Evolutionary conservation across 805 yeast genomes (phyloP), one percentile per base, ranked within the genome.

Genomic region (Metschnikowia hibisci): DNA sequence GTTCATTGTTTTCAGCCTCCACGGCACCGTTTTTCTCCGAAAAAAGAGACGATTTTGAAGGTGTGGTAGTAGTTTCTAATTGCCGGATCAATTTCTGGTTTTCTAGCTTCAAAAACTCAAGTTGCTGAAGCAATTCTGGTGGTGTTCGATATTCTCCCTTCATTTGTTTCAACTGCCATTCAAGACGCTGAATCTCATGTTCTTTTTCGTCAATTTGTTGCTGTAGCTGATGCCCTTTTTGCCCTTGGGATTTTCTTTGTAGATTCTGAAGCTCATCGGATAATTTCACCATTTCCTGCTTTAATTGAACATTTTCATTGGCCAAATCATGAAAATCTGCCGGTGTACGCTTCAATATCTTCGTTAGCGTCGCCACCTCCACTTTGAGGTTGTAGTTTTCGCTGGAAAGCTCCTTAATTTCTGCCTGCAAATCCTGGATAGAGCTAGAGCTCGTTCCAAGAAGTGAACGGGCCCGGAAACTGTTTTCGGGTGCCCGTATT

Each of bases 381-480:
- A 73, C 61, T 48, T 71, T 73, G 48, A 73, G 57, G 41, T 68
- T 69, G 50, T 67, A 69, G 46, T 73, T 73, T 30, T 73, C 78
- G 9, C 66, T 60, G 43, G 66, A 60, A 26, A 73, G 59, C 44
- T 58, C 56, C 32, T 57, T 60, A 58, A 47, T 44, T 28, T 55
- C 53, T 3, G 51, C 52, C 41, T 56, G 62, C 29, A 52, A 53
- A 23, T 49, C 57, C 39, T 56, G 60, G 30, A 59, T 57, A 13
- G 62, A 55, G 28, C 48, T 55, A 32, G 48, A 26, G 13, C 50
- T 50, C 32, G 39, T 31, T 25, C 40, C 43, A 27, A 45, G 35
- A 5, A 46, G 42, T 9, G 41, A 4, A 5, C 22, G 15, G 12
- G 29, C 9, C 41, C 28, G 30, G 22, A 29, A 37, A 15, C 8